Conservation (phyloP, 106 monocot genomes). For the Alisma plantagoaquatica region DNA sequence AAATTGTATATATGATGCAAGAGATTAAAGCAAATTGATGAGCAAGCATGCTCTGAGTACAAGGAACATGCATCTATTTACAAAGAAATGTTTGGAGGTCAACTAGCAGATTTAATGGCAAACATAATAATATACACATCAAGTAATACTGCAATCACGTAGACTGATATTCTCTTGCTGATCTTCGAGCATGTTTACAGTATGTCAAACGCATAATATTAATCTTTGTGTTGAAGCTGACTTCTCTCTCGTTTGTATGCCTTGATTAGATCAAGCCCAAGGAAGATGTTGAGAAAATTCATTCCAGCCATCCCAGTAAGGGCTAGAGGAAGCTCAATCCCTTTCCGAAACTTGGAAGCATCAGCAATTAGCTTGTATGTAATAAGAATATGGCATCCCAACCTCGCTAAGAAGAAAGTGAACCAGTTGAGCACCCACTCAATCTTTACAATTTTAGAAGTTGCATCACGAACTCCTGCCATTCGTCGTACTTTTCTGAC, state of each 20-base stretch:
- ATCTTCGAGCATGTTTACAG: no score
- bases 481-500: slow-evolving; percentile 73
- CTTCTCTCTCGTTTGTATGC: slow-evolving; percentile 53
- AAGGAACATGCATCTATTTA: no score
- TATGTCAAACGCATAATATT: no score
- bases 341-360: slow-evolving; percentile 59
- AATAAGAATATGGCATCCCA: slow-evolving; percentile 61
- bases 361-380: slow-evolving; percentile 78
- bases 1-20: no score
- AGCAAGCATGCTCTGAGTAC: no score
- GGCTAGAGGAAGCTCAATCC: slow-evolving; percentile 87
- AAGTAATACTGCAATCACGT: no score
- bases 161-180: no score
- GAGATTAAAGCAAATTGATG: no score
- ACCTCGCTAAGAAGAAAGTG: slow-evolving; percentile 49
- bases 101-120: no score
- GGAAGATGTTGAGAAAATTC: slow-evolving; percentile 77
- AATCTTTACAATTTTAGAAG: slow-evolving; percentile 27
- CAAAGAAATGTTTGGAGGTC: no score
- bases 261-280: slow-evolving; percentile 70
- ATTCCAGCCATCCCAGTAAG: slow-evolving; percentile 87
- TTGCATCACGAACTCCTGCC: slow-evolving; percentile 49
- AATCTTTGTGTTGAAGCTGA: no score
- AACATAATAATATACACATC: no score
- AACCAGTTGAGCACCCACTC: slow-evolving; percentile 86